phyloP scores from a whole-genome alignment of 2,329 filamentous ascomycete genomes.

The Aspergillus sp. region DNA sequence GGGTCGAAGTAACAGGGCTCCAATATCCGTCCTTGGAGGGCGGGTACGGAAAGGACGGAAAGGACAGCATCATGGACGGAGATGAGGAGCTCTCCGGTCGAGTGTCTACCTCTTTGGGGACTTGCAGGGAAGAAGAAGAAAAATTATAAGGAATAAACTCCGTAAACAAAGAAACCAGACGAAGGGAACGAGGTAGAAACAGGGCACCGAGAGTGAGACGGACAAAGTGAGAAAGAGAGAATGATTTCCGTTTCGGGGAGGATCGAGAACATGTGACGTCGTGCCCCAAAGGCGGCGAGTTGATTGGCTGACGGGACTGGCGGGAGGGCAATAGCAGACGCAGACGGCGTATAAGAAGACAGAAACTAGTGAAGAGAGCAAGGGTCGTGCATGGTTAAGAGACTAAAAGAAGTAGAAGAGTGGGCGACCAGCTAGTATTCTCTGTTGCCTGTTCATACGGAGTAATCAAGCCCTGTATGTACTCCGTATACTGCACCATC shows the following conservation, averaged over 20 bases:
- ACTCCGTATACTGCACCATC: too few species aligned
- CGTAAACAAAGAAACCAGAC: not conserved
- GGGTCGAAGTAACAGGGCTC: slow-evolving; percentile 61
- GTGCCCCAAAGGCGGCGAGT: not conserved
- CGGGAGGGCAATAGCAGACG: not conserved
- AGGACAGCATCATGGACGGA: slow-evolving; percentile 18
- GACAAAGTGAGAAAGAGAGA: not conserved
- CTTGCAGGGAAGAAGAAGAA: too few species aligned
- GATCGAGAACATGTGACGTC: not conserved
- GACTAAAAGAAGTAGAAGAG: too few species aligned
- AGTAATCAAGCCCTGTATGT: too few species aligned
- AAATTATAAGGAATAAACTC: too few species aligned
- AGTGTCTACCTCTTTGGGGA: slow-evolving; percentile 1
- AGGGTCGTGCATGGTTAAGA: too few species aligned
- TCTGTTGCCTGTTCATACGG: too few species aligned
- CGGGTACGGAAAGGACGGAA: slow-evolving; percentile 36
- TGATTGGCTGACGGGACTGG: not conserved
- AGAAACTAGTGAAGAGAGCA: too few species aligned
- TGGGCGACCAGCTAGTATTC: too few species aligned
- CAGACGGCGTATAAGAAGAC: too few species aligned
- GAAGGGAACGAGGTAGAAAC: not conserved
- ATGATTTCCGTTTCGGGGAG: not conserved
- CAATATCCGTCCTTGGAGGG: slow-evolving; percentile 52
- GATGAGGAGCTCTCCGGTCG: slow-evolving; percentile 3
- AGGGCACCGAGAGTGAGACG: not conserved